These are phyloP conservation scores for Sporothrix mexicana DNA, from an alignment of 2,329 filamentous ascomycete species.

Conservation along the genomic window DNA sequence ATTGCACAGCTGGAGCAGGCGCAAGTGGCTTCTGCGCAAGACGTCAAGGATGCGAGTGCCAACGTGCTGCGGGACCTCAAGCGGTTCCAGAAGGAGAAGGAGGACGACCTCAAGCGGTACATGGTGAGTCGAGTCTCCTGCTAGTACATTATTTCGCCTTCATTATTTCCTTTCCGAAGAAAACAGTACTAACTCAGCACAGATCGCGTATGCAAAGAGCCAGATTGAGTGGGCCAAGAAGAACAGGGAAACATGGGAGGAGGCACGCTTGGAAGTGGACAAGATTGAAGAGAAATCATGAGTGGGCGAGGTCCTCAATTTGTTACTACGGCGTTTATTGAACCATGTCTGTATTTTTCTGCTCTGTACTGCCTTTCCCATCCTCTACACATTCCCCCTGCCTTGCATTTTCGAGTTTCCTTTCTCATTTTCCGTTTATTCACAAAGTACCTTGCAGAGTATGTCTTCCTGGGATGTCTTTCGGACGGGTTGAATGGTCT, in stretches of 20 bases:
- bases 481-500: background rate
- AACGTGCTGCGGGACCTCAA: slow-evolving; percentile 89
- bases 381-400: background rate
- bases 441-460: background rate
- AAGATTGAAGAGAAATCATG: slow-evolving; percentile 74
- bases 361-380: background rate
- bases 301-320: too few species aligned
- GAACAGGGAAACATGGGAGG: slow-evolving; percentile 89
- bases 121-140: slow-evolving; percentile 72
- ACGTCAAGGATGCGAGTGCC: slow-evolving; percentile 89
- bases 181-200: slow-evolving; percentile 38
- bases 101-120: slow-evolving; percentile 89
- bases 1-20: slow-evolving; percentile 89
- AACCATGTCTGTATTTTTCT: background rate
- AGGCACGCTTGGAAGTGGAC: slow-evolving; percentile 82
- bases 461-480: background rate
- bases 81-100: slow-evolving; percentile 93
- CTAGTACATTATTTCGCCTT: background rate
- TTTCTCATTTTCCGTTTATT: background rate
- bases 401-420: background rate
- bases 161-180: background rate
- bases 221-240: slow-evolving; percentile 95
- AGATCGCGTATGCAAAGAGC: slow-evolving; percentile 91
- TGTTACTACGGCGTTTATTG: background rate
- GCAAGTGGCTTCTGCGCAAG: slow-evolving; percentile 82